phyloP scores from a whole-genome alignment of 2,329 filamentous ascomycete species.

The Colletotrichum cereale region DNA sequence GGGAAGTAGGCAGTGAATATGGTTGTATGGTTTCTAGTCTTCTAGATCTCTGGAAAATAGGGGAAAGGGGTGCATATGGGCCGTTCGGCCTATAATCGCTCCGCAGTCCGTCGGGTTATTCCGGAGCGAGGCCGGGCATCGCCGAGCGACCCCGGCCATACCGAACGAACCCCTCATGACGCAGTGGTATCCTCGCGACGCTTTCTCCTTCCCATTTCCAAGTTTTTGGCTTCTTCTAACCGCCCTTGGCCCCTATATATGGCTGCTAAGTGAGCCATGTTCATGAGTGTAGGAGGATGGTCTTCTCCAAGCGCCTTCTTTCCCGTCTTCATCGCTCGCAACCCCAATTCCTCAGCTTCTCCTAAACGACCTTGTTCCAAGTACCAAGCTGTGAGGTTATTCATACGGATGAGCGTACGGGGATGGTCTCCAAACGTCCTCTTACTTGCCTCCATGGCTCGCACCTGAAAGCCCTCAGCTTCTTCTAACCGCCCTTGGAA shows the following conservation, averaged over 20 bases:
- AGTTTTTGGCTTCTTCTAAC: background rate
- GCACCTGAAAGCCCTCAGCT: background rate
- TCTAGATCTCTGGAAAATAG: too few species aligned
- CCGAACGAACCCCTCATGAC: background rate
- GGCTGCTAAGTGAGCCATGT: background rate
- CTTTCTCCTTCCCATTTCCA: background rate
- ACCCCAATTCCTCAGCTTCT: background rate
- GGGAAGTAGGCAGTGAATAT: too few species aligned
- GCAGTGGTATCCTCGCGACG: background rate
- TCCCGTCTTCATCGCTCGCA: background rate
- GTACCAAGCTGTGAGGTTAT: background rate
- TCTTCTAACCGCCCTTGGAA: background rate
- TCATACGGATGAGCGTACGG: background rate
- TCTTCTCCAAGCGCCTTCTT: background rate
- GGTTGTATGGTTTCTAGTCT: too few species aligned
- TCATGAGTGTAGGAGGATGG: accelerated
- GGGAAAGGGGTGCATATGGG: too few species aligned
- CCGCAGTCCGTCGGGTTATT: too few species aligned
- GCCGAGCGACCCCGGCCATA: too few species aligned
- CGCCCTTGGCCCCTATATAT: background rate
- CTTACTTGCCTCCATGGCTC: background rate
- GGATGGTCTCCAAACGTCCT: background rate
- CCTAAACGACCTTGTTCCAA: accelerated
- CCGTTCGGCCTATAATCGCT: too few species aligned
- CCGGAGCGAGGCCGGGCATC: too few species aligned